Evolutionary conservation across 371 early-diverging fungal species (phyloP).

Genomic region (Modicella reniformis): DNA sequence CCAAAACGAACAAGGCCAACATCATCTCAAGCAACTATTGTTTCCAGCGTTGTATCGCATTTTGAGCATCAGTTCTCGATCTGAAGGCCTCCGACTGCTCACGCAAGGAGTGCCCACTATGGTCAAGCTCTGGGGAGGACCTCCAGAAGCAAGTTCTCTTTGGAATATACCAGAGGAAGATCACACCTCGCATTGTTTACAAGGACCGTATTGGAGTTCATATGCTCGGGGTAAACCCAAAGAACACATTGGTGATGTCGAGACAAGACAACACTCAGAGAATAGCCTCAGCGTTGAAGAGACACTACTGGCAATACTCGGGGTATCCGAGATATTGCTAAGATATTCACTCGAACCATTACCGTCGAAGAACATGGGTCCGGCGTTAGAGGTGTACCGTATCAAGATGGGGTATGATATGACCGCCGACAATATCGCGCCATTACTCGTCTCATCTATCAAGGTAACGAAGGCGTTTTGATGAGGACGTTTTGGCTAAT

Average conservation of each 20-base stretch:
- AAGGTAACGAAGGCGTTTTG: slow-evolving; percentile 20
- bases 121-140: slow-evolving; percentile 14
- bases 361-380: not conserved
- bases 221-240: slow-evolving; percentile 2
- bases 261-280: not conserved
- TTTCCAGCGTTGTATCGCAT: slow-evolving; percentile 32
- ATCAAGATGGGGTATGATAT: slow-evolving; percentile 31
- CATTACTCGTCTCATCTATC: slow-evolving; percentile 24
- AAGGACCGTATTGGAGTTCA: slow-evolving; percentile 27
- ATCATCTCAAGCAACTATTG: not conserved
- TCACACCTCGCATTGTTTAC: not conserved
- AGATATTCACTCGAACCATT: slow-evolving; percentile 33
- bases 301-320: slow-evolving; percentile 4
- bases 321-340: slow-evolving; percentile 20
- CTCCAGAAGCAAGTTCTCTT: slow-evolving; percentile 2
- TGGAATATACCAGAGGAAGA: slow-evolving; percentile 7
- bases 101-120: slow-evolving; percentile 19
- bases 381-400: slow-evolving; percentile 9
- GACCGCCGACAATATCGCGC: slow-evolving; percentile 33
- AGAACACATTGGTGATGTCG: not conserved
- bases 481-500: too few relatives aligned
- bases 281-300: slow-evolving; percentile 1
- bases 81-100: slow-evolving; percentile 35
- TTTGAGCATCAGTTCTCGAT: slow-evolving; percentile 40
- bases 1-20: not conserved